Base-by-base conservation (phyloP, 345 rosid species). In the Microcos paniculata region DNA sequence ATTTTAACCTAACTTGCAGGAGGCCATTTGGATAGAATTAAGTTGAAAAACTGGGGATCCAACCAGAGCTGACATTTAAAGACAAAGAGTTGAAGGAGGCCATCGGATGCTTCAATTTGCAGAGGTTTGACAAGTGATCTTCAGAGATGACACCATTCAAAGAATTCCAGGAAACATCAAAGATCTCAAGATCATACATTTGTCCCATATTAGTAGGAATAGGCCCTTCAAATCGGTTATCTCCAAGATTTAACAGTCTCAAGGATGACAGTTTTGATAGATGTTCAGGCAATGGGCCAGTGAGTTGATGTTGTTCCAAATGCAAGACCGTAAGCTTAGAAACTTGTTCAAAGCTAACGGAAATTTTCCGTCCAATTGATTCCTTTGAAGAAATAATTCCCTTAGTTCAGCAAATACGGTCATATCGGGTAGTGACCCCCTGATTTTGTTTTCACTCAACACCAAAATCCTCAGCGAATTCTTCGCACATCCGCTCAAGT, bases 61-160 rank as follows among this genome's bases (percentile, higher is more conserved):
- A 76, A n/a, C 19, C 63, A 18, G 48, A 8, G 62, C 74, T 76
- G 15, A 56, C n/a, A 24, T 45, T 76, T 7, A 66, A 18, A 13
- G 67, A 9, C 0, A 76, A 9, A 55, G 62, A 23, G 55, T 68
- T 76, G 11, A 6, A 2, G 12, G 57, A 67, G 2, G 76, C 16
- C n/a, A 9, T 30, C 6, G 79, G 61, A 8, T 0, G 10, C 14
- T 59, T 33, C 72, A 76, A 26, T 30, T 21, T 40, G 3, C 80
- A 57, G 3, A 79, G 21, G 13, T 82, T 79, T 3, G 14, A 45
- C 8, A 78, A 30, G 16, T 78, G 77, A 33, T 46, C 48, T 23
- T 75, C 71, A 3, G 68, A 75, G 14, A 82, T 52, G 6, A 21
- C 18, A 15, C 81, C 81, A 19, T 65, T 48, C 71, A 82, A 72